Evolutionary conservation across 208 protist species (phyloP).

Genomic region (Acanthamoeba triangularis): DNA sequence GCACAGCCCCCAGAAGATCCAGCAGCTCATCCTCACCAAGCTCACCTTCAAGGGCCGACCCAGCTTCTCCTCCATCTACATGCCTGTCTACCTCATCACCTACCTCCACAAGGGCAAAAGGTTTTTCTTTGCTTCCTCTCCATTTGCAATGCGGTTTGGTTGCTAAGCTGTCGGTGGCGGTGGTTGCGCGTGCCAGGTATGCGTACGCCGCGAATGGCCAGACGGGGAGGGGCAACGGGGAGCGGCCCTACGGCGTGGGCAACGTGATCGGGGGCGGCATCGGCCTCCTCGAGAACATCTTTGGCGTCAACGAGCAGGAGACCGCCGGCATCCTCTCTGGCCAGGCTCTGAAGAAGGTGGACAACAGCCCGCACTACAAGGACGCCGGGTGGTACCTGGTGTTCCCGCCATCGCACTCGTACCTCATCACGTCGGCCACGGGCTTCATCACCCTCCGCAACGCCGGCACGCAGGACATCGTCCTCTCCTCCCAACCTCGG

Average conservation of each 20-base stretch:
- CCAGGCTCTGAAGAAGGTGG: constrained; percentile 18
- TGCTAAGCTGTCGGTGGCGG: too few relatives aligned
- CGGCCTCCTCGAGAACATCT: constrained; percentile 62
- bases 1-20: constrained; percentile 65
- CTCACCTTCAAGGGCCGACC: constrained; percentile 61
- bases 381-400: constrained; percentile 64
- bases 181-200: not conserved
- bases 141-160: too few relatives aligned
- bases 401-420: constrained; percentile 73
- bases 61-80: constrained; percentile 53
- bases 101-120: constrained; percentile 62
- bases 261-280: constrained; percentile 49
- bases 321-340: constrained; percentile 62
- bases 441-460: constrained; percentile 74
- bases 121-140: not conserved
- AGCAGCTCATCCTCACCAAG: constrained; percentile 73
- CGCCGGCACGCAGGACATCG: constrained; percentile 9
- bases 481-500: constrained; percentile 44
- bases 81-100: constrained; percentile 44
- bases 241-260: constrained; percentile 69
- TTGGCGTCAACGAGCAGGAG: constrained; percentile 71
- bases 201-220: constrained; percentile 30
- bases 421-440: constrained; percentile 71
- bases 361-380: constrained; percentile 60
- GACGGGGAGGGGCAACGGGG: constrained; percentile 26